phyloP scores from a whole-genome alignment of 192 early-diverging fungal species.

The Backusella tarrabulga region DNA sequence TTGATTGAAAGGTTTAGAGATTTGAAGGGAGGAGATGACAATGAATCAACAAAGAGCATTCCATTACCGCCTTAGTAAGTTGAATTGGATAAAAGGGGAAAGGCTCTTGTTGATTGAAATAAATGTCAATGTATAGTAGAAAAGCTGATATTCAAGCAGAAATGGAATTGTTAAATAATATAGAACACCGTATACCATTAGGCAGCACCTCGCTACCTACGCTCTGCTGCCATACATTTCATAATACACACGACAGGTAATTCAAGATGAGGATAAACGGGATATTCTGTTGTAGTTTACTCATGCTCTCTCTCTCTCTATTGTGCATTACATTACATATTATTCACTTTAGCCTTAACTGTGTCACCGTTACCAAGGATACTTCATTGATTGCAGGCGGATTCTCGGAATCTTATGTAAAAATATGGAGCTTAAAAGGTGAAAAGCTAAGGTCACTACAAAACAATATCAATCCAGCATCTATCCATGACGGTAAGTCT shows the following conservation, averaged over 20 bases:
- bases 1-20: neutral
- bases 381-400: conserved; percentile 80
- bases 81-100: neutral
- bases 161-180: conserved; percentile 74
- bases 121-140: conserved; percentile 47
- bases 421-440: conserved; percentile 87
- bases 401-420: conserved; percentile 93
- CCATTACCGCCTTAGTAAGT: conserved; percentile 72
- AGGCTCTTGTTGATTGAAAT: neutral
- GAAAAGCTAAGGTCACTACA: conserved; percentile 66
- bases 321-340: neutral
- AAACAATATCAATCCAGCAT: conserved; percentile 57
- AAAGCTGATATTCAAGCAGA: conserved; percentile 79
- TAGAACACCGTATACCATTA: conserved; percentile 71
- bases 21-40: conserved; percentile 4
- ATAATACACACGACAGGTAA: conserved; percentile 81
- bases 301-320: neutral
- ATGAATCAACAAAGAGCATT: conserved; percentile 50
- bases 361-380: conserved; percentile 81
- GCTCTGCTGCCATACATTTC: conserved; percentile 93
- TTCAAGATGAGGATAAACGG: neutral
- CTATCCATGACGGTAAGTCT: conserved; percentile 45
- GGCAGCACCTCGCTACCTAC: conserved; percentile 72
- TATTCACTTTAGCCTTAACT: conserved; percentile 63
- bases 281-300: neutral